Percentiles rank a stretch among this genome's conserved stretches.
These are phyloP conservation scores for Lobosporangium transversale DNA, from an alignment of 192 early-diverging fungal genomes.

Conservation along the genomic window DNA sequence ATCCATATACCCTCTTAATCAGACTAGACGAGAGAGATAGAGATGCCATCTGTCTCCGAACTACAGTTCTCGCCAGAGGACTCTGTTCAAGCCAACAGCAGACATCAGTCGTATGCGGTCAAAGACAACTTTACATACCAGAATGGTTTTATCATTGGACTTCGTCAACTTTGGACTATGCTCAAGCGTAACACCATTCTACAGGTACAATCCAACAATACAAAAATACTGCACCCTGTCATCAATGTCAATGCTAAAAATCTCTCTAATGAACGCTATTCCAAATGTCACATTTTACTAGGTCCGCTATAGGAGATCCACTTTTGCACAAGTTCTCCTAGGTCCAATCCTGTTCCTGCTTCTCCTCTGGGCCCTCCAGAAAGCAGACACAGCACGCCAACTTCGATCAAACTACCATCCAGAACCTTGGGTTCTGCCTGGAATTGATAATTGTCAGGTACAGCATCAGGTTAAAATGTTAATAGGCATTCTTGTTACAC, in stretches of 20 bases:
- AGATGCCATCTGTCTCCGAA: background rate
- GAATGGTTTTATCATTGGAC: slow-evolving; percentile 42
- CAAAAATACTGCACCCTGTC: too few relatives aligned
- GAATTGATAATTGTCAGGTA: slow-evolving; percentile 57
- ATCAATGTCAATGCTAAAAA: too few relatives aligned
- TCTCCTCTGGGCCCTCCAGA: slow-evolving; percentile 69
- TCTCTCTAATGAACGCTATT: too few relatives aligned
- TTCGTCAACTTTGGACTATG: slow-evolving; percentile 72
- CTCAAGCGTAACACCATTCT: slow-evolving; percentile 72
- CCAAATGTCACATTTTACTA: too few relatives aligned
- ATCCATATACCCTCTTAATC: too few relatives aligned
- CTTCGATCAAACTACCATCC: slow-evolving; percentile 55
- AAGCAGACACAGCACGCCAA: slow-evolving; percentile 49
- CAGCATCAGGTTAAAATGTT: background rate
- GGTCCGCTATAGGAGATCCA: slow-evolving; percentile 67
- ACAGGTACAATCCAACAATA: slow-evolving; percentile 62
- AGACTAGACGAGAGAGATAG: too few relatives aligned
- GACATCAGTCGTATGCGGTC: background rate
- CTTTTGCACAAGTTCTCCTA: slow-evolving; percentile 61
- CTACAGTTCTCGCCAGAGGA: background rate
- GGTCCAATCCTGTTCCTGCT: slow-evolving; percentile 76
- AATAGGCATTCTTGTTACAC: background rate
- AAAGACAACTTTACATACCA: slow-evolving; percentile 24
- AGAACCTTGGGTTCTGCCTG: slow-evolving; percentile 50
- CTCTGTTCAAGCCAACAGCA: background rate